phyloP scores from a whole-genome alignment of 176 grass and related monocot genomes.

The Echinochloa phyllopogon region DNA sequence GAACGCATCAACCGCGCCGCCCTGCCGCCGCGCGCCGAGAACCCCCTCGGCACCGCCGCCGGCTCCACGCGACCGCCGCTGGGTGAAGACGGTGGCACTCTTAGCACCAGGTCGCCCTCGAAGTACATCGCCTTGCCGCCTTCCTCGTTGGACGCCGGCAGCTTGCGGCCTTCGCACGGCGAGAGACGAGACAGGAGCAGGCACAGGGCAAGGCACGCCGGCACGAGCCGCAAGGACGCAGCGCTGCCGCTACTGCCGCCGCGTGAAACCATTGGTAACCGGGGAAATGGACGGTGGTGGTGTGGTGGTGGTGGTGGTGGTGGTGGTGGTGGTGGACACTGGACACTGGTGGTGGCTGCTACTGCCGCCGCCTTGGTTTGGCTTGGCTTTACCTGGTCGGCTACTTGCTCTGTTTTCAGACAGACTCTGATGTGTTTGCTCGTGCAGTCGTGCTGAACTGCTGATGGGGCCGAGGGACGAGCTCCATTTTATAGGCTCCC shows the following conservation, averaged over 20 bases:
- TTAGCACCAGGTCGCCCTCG: constrained; percentile 41
- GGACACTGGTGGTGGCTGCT: too few species aligned
- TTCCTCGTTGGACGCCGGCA: not conserved
- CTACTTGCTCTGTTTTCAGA: not conserved
- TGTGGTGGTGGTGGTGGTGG: not conserved
- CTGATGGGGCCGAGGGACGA: constrained; percentile 14
- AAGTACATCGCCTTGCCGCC: constrained; percentile 40
- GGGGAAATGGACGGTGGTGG: not conserved
- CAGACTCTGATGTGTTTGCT: not conserved
- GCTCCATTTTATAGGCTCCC: constrained; percentile 41
- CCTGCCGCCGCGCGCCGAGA: constrained; percentile 26
- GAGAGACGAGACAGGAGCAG: constrained; percentile 11
- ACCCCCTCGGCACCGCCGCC: not conserved
- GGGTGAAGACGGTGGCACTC: not conserved
- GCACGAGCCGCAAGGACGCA: not conserved
- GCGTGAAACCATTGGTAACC: constrained; percentile 11
- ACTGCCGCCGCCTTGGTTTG: not conserved
- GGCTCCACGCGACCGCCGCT: not conserved
- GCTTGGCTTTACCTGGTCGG: not conserved
- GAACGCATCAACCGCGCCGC: constrained; percentile 50
- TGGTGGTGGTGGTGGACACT: too few species aligned
- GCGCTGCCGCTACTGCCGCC: not conserved
- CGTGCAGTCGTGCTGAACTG: not conserved
- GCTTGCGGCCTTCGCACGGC: constrained; percentile 48
- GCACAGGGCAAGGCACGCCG: constrained; percentile 35